Conservation (phyloP, 345 rosid genomes). For the Toxicodendron radicans region DNA sequence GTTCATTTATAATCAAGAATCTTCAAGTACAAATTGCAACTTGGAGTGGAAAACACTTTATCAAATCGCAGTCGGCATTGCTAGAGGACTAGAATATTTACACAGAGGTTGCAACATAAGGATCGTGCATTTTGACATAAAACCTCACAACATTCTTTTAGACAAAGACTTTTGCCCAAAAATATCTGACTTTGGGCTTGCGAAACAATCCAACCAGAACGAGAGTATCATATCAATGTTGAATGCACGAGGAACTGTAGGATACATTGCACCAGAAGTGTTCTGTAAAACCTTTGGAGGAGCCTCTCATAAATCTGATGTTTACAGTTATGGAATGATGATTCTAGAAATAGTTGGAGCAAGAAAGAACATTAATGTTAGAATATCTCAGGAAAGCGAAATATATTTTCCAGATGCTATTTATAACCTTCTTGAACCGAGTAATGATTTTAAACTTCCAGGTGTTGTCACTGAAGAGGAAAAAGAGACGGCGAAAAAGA, state of each 20-base stretch:
- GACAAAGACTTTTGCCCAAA: conserved; percentile 40
- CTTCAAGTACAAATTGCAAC: not conserved
- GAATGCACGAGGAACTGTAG: conserved; percentile 41
- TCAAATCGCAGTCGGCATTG: conserved; percentile 32
- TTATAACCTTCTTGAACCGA: conserved; percentile 29
- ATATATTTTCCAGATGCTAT: conserved; percentile 38
- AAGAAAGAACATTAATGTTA: conserved; percentile 11
- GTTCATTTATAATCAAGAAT: conserved; percentile 11
- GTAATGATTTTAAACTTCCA: not conserved
- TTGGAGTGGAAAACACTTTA: conserved; percentile 24
- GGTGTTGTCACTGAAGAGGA: conserved; percentile 16
- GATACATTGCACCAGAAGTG: conserved; percentile 52
- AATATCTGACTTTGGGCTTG: conserved; percentile 53
- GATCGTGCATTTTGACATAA: conserved; percentile 52
- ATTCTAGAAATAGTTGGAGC: conserved; percentile 41
- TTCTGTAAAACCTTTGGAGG: conserved; percentile 34
- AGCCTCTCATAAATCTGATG: conserved; percentile 45
- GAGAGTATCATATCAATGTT: conserved; percentile 38
- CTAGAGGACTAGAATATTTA: conserved; percentile 52
- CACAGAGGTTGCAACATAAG: conserved; percentile 52
- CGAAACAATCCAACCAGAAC: conserved; percentile 35
- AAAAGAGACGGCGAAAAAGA: conserved; percentile 19
- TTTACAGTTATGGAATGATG: conserved; percentile 54
- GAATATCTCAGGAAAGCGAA: conserved; percentile 26
- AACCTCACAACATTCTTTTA: conserved; percentile 49